Conservation (phyloP, 306 rosid species). For the Trifolium pratense region DNA sequence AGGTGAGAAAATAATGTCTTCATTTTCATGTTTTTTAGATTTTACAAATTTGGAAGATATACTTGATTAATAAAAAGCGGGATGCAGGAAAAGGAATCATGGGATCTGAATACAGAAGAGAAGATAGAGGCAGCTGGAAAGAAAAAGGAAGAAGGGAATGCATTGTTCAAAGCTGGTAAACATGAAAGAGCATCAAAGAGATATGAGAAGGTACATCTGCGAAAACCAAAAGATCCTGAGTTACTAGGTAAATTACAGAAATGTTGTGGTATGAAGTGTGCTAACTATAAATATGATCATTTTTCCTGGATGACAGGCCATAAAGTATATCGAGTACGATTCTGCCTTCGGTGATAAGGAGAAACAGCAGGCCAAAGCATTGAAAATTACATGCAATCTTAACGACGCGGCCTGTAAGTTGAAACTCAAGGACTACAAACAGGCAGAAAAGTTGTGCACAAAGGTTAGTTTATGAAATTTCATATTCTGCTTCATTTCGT, state of each 20-base stretch:
- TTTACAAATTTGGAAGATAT: background rate
- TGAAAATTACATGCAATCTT: conserved; percentile 84
- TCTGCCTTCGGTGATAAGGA: conserved; percentile 69
- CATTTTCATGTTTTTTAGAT: background rate
- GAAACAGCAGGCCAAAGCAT: conserved; percentile 63
- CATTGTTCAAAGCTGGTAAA: conserved; percentile 58
- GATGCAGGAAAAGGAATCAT: conserved; percentile 64
- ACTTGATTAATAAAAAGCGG: background rate
- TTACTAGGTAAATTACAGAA: background rate
- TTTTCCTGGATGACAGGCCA: conserved; percentile 57
- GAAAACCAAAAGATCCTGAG: background rate
- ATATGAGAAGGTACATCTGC: conserved; percentile 55
- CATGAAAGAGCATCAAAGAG: conserved; percentile 61
- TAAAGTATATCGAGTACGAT: conserved; percentile 67
- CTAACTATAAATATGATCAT: conserved; percentile 29
- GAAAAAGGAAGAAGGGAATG: conserved; percentile 84
- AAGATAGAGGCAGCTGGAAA: conserved; percentile 71
- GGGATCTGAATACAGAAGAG: conserved; percentile 60
- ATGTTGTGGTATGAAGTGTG: background rate
- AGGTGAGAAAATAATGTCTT: conserved; percentile 50
- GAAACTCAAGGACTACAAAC: conserved; percentile 80
- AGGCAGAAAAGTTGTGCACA: conserved; percentile 76
- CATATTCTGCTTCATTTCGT: background rate
- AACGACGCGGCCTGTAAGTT: conserved; percentile 83
- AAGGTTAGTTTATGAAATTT: conserved; percentile 54